phyloP scores from a whole-genome alignment of 1,284 basidiomycete species.

The Termitomyces sp. region DNA sequence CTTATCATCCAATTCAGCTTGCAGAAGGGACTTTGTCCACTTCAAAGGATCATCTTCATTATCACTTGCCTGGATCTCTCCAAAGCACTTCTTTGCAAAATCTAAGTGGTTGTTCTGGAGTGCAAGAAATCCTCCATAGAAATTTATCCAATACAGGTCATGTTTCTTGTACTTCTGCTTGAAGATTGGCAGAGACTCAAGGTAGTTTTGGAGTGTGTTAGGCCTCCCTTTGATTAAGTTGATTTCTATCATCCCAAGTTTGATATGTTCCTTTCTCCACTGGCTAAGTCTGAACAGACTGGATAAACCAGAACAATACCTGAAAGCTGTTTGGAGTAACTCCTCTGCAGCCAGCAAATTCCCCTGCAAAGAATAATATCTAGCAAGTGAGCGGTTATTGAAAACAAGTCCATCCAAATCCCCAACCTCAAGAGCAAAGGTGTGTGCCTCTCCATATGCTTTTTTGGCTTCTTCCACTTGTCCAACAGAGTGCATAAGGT shows the following conservation, averaged over 20 bases:
- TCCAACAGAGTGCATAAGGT: not conserved
- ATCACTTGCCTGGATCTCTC: not conserved
- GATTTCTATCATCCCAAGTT: not conserved
- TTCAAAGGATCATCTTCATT: not conserved
- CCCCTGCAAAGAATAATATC: not conserved
- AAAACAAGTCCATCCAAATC: not conserved
- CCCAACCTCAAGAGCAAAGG: not conserved
- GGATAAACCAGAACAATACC: not conserved
- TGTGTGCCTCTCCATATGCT: not conserved
- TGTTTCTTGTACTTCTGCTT: not conserved
- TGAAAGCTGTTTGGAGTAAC: not conserved
- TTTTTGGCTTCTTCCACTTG: not conserved
- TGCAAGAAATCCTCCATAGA: not conserved
- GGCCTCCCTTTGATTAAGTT: not conserved
- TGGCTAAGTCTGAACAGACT: not conserved
- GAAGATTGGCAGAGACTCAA: not conserved
- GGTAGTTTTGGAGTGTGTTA: not conserved
- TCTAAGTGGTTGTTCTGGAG: not conserved
- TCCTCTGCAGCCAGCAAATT: not conserved
- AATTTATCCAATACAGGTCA: not conserved
- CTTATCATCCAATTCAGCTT: not conserved
- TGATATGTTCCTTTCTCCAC: not conserved
- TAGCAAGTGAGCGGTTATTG: not conserved
- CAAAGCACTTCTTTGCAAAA: not conserved
- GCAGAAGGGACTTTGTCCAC: not conserved